Evolutionary conservation across 208 protist species (phyloP).

Genomic region (Tetramitus jugosus): DNA sequence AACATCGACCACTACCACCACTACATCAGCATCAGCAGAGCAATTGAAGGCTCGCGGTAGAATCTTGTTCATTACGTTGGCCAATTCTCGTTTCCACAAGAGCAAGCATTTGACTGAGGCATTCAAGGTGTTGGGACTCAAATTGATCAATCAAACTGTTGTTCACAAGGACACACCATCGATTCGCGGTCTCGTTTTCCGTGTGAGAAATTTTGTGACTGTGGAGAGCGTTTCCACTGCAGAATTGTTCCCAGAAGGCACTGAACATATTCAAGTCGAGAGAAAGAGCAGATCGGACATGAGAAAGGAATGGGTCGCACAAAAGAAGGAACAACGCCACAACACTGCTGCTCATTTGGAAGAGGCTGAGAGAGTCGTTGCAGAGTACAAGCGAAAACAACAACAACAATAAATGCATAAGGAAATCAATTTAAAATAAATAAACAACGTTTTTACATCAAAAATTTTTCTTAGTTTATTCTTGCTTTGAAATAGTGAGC

Average conservation of each 20-base stretch:
- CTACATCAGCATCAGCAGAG: neutral
- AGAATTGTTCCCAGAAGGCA: constrained; percentile 7
- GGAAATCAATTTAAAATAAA: too few species aligned
- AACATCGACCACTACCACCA: too few species aligned
- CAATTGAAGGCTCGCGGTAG: neutral
- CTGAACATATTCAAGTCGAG: neutral
- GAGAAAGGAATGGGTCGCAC: neutral
- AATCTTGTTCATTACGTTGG: constrained; percentile 8
- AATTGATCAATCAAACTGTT: neutral
- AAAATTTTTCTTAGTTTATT: too few species aligned
- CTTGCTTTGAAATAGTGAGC: too few species aligned
- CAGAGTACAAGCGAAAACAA: too few species aligned
- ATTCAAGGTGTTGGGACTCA: neutral
- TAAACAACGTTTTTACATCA: too few species aligned
- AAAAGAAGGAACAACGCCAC: neutral
- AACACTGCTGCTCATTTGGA: neutral
- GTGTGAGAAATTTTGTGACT: neutral
- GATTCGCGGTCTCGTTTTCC: constrained; percentile 7
- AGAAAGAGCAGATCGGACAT: neutral
- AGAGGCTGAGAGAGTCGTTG: too few species aligned
- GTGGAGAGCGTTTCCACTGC: neutral
- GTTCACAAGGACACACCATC: neutral
- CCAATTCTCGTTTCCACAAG: neutral
- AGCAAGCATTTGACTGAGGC: neutral
- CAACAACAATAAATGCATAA: too few species aligned